Percentiles rank a stretch among this genome's conserved stretches.
Conservation (phyloP, 148 eudicot species). For the Dysphania ambrosioides region DNA sequence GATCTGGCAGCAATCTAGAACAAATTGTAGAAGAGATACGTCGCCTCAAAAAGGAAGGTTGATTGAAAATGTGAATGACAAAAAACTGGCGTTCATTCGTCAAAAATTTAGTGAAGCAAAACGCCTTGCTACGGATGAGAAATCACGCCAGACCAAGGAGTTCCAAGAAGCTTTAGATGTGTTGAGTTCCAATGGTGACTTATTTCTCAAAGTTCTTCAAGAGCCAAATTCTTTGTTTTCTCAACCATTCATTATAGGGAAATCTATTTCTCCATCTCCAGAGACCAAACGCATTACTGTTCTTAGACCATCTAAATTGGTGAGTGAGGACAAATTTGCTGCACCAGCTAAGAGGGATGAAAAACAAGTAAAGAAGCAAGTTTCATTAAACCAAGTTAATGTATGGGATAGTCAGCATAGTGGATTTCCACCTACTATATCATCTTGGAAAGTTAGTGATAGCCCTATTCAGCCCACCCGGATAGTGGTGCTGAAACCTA, state of each 20-base stretch:
- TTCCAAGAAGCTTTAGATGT: constrained; percentile 85
- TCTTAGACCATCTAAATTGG: constrained; percentile 78
- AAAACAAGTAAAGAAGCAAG: constrained; percentile 40
- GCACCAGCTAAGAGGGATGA: constrained; percentile 39
- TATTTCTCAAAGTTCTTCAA: constrained; percentile 72
- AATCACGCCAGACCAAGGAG: constrained; percentile 68
- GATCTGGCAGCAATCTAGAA: constrained; percentile 51
- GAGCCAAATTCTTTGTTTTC: constrained; percentile 75
- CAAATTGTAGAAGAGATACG: constrained; percentile 38
- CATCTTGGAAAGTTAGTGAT: constrained; percentile 46
- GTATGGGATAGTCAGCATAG: constrained; percentile 42
- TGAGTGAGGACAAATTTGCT: constrained; percentile 42
- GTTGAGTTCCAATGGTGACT: constrained; percentile 68
- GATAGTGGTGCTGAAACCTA: constrained; percentile 88
- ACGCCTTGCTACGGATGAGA: constrained; percentile 72
- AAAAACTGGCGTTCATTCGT: constrained; percentile 75
- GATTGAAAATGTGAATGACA: constrained; percentile 41
- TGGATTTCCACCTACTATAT: constrained; percentile 49
- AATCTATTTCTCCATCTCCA: constrained; percentile 46
- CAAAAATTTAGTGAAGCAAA: constrained; percentile 85
- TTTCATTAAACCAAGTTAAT: constrained; percentile 35
- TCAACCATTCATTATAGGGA: constrained; percentile 38
- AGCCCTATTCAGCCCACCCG: constrained; percentile 68
- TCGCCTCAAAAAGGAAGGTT: constrained; percentile 51
- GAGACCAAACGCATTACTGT: constrained; percentile 86